Conservation (phyloP, 768 basidiomycete genomes). For the Mycena floridula region DNA sequence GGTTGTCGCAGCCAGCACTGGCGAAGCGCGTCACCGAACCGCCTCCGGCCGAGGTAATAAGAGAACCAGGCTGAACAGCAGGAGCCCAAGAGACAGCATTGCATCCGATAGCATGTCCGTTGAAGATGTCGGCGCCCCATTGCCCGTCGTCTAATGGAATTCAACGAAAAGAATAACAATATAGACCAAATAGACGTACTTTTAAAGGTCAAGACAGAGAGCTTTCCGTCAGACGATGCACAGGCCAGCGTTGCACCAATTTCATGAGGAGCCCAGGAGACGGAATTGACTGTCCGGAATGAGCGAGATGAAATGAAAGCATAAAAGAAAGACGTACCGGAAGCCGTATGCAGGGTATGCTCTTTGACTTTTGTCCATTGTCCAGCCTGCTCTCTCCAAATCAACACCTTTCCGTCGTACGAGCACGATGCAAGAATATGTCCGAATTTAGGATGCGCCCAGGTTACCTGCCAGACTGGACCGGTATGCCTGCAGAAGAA, state of each 20-base stretch:
- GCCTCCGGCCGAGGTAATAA: conserved; percentile 63
- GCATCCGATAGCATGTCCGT: conserved; percentile 93
- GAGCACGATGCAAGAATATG: conserved; percentile 97
- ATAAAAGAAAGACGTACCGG: conserved; percentile 50
- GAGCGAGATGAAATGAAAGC: neutral
- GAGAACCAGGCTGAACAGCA: conserved; percentile 77
- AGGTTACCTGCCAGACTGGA: conserved; percentile 96
- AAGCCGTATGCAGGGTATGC: conserved; percentile 89
- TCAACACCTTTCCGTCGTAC: conserved; percentile 95
- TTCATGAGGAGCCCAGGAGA: conserved; percentile 99
- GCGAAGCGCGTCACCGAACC: conserved; percentile 85
- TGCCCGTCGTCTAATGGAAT: conserved; percentile 79
- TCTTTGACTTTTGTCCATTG: conserved; percentile 95
- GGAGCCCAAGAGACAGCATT: conserved; percentile 99
- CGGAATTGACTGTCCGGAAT: conserved; percentile 73
- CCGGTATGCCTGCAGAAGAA: conserved; percentile 71
- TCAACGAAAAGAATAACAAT: neutral
- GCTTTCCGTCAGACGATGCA: conserved; percentile 93
- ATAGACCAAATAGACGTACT: conserved; percentile 44
- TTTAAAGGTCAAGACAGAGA: conserved; percentile 96
- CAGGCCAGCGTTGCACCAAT: conserved; percentile 95
- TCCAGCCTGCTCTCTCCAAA: conserved; percentile 90
- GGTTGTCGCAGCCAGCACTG: conserved; percentile 92
- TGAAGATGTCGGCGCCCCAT: conserved; percentile 92
- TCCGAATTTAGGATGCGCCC: conserved; percentile 98